A percentile compares a stretch with the other conserved stretches of the same genome.
These are phyloP conservation scores for Aspergillus haitiensis DNA, from an alignment of 495 filamentous ascomycete species.

Conservation along the genomic window DNA sequence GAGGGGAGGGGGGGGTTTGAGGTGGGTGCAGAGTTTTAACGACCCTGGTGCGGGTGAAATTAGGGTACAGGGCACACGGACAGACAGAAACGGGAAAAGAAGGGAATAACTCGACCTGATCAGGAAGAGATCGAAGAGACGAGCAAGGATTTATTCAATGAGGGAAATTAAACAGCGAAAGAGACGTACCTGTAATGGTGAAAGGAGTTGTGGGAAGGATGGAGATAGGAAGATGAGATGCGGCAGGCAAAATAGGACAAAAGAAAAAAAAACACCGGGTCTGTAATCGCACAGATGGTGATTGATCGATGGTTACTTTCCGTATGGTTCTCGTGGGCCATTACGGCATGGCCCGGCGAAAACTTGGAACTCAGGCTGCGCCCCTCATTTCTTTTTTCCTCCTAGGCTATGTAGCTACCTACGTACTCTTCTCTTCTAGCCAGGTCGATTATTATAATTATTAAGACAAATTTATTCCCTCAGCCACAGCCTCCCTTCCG, in stretches of 20 bases:
- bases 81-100: conserved; percentile 21
- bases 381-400: conserved; percentile 6
- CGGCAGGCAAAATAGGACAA: background rate
- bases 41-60: conserved; percentile 18
- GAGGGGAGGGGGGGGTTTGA: conserved; percentile 10
- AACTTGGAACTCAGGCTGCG: background rate
- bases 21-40: conserved; percentile 32
- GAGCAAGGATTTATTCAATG: background rate
- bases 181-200: conserved; percentile 2
- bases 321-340: conserved; percentile 15
- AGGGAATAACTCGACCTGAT: background rate
- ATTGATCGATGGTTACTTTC: conserved; percentile 12
- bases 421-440: no score
- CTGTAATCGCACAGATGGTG: conserved; percentile 3
- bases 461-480: background rate
- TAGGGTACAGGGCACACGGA: conserved; percentile 33
- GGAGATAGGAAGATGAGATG: conserved; percentile 1
- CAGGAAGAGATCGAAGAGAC: conserved; percentile 9
- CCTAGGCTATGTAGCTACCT: background rate
- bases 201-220: background rate
- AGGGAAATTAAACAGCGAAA: background rate
- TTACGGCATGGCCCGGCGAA: background rate
- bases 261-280: background rate
- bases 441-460: no score
- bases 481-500: background rate